Base-by-base conservation (phyloP, 345 rosid genomes). In the Carallia brachiata region DNA sequence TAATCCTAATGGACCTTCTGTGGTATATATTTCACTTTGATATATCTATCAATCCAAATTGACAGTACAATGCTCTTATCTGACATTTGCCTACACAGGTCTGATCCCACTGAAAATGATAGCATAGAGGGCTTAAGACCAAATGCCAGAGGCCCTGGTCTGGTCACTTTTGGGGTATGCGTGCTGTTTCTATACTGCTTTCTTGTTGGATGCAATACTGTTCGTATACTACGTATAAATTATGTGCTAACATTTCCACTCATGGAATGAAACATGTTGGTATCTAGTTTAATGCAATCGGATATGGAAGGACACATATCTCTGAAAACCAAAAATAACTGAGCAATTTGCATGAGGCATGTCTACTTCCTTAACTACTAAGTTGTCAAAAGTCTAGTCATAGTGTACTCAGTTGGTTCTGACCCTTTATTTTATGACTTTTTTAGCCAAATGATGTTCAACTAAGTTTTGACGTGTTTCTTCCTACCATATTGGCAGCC, bases 91-190 rank as follows among this genome's bases (percentile, higher is more conserved):
- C 66, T 64, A 16, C 73, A 54, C 91, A 95, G 99, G 99, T 92
- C 99, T 39, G 99, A 95, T 84, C 99, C 99, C 36, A 95, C 99
- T 15, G 99, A 95, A 82, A 95, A 90, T 57, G 99, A 95, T 77
- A 90, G 96, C 72, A 63, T 95, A 19, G 99, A 90, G 83, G 99
- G 99, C 67, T 85, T 95, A 85, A 88, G 99, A 86, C 99, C 99
- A 66, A 95, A 95, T 77, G 98, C 99, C 23, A 95, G 98, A 85
- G 99, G 99, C 70, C 99, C 99, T 16, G 98, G 99, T 67, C 97
- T 95, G 32, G 99, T 95, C 80, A 90, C 99, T 31, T 95, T 95
- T 67, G 99, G 99, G 92, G 99, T 95, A 88, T 79, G 83, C 64
- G 17, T 34, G 63, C 58, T 39, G 36, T 47, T 53, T 16, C 50